Base-by-base conservation (phyloP, 495 filamentous ascomycete species). In the Tuber umbilicatum region DNA sequence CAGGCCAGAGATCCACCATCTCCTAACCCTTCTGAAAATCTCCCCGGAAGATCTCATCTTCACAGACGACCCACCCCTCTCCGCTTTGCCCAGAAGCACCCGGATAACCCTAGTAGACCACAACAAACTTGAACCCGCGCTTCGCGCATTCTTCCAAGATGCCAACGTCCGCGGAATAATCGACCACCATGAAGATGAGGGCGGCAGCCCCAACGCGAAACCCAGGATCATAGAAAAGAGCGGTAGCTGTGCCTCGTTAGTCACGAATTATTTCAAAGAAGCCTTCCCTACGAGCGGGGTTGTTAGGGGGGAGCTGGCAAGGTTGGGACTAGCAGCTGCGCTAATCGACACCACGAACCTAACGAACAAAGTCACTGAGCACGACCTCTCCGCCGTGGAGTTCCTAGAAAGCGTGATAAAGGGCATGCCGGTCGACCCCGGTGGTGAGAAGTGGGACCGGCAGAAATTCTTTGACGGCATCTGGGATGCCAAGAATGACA, bases 171-270 rank as follows among this genome's bases (percentile, higher is more conserved):
- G 87, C 10, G 95, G 91, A n/a, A 92, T 92, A 73, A 90, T 99
- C 68, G 95, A 99, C 82, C 95, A 99, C 83, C 96, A 98, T 81
- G 89, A 88, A 0, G 93, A 99, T 78, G 95, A 99, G 80, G 77
- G 85, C 45, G 85, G 83, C 9, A 82, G 85, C 39, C 82, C 82
- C 0, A 80, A 74, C 5, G 81, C 76, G 14, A 83, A 87, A 37
- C 90, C 91, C 4, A 85, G 91, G 16, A 84, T 94, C 0, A 87
- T 98, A 21, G 84, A 89, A 67, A 90, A 88, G 69, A 84, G 84
- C 3, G 87, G 87, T 42, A 92, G 94, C 76, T 99, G 95, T 84
- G 86, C 89, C 67, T 94, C 91, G 39, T 86, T 97, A 1, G 87
- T 98, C 31, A 85, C 91, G 2, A 85, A 89, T 64, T 86, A 91